Base-by-base conservation (phyloP, 225 moss, liverwort and hornwort species). In the Takakia lepidozioides region DNA sequence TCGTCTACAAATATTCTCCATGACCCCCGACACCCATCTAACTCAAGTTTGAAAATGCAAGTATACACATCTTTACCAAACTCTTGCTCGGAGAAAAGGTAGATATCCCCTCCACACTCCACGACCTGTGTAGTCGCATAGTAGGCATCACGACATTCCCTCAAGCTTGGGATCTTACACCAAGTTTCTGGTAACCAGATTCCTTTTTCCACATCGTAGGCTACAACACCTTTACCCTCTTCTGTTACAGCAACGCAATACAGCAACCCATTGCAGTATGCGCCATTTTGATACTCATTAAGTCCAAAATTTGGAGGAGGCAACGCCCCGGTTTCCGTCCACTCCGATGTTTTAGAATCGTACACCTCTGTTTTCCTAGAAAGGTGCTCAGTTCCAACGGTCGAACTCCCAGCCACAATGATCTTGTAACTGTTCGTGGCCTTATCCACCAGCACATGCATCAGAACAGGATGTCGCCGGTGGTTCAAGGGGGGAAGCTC, bases 61-160 rank as follows among this genome's bases (percentile, higher is more conserved):
- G 64, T 63, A 10, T 64, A 41, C 1, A 69, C 56, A 9, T 8
- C 45, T 2, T 26, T 21, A 3, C 26, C 39, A 32, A 11, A 32
- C 13, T 43, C 65, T 34, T 54, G 74, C 74, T 74, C 74, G 0
- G 60, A 74, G 30, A 60, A 74, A 0, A 74, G 2, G 3, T 38
- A 65, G 3, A 75, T 0, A 1, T 56, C 27, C 2, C 65, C 61
- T 5, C 35, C 34, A 5, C 28, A 48, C 32, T 62, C 74, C 2
- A 62, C 25, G 1, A 75, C 48, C 22, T 75, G 70, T 19, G 19
- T 50, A 6, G 9, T 8, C 11, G 21, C 20, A 30, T 16, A 30
- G 16, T 28, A 13, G 16, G 3, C 50, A 19, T 32, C 32, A 0
- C 8, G n/a, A n/a, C n/a, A n/a, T n/a, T n/a, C 32, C 11, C 32